Conservation (phyloP, 257 asterid genomes). For the Jacaranda mimosifolia region DNA sequence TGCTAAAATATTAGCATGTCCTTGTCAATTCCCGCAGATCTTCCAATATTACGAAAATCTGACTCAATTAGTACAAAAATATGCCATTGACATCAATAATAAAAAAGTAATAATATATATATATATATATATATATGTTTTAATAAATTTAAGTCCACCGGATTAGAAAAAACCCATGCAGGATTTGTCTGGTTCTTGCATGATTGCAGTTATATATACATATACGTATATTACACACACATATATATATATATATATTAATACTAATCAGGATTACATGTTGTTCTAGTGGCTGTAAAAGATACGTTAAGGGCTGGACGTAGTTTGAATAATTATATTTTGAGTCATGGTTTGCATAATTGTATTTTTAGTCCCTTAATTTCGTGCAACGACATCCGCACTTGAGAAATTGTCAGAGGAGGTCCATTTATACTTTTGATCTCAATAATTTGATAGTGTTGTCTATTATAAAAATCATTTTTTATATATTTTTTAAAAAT, state of each 20-base stretch:
- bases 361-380: neutral
- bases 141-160: slow-evolving; percentile 16
- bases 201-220: slow-evolving; percentile 23
- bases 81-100: slow-evolving; percentile 41
- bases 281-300: slow-evolving; percentile 22
- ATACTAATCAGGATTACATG: slow-evolving; percentile 12
- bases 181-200: slow-evolving; percentile 37
- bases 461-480: neutral
- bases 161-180: slow-evolving; percentile 40
- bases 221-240: neutral
- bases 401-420: too few species aligned
- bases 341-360: neutral
- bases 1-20: slow-evolving; percentile 36
- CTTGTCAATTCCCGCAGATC: slow-evolving; percentile 40
- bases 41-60: slow-evolving; percentile 5
- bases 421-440: too few species aligned
- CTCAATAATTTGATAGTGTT: neutral
- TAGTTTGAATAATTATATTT: neutral
- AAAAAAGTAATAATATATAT: neutral
- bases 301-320: slow-evolving; percentile 28
- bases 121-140: neutral
- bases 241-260: neutral
- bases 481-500: too few species aligned
- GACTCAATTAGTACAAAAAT: slow-evolving; percentile 16
- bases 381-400: too few species aligned